Base-by-base conservation (phyloP, 2,329 filamentous ascomycete genomes). In the Camillea tinctor region DNA sequence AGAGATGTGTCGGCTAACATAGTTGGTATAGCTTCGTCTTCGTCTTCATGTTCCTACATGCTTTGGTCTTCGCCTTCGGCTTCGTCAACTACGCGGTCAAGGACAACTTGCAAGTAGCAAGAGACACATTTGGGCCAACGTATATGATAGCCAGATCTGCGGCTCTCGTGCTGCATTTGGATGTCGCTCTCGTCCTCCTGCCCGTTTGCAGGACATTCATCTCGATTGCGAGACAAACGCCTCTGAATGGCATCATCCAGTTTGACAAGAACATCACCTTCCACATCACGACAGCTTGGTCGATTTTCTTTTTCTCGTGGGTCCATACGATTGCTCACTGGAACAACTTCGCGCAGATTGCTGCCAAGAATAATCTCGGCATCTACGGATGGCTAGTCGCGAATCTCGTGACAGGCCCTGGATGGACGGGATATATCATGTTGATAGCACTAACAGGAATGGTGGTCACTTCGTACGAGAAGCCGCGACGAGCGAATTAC, bases 241-340 rank as follows among this genome's bases (percentile, higher is more conserved):
- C 91, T 7, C 81, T 95, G 59, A 93, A 94, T 74, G 90, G 91
- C 67, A 91, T 95, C 72, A 89, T 96, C 66, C 91, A 92, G 68
- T 93, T 95, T 75, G 90, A 93, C 79, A 93, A 93, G 81, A 93
- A 93, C 77, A 93, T 93, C 74, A 91, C 90, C 51, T 94, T 95
- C 77, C 91, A 95, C 79, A 94, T 92, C 77, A 87, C 84, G 54
- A 91, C 90, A 23, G 91, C 90, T 5, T 95, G 91, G 90, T 93
- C 91, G 22, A 93, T 96, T 69, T 88, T 95, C 66, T 92, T 94
- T 77, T 96, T 91, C 75, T 91, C 91, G 13, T 93, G 90, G 88
- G 84, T 94, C 1, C 92, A 95, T 77, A 93, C 90, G 19, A 86
- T 94, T 70, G 89, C 91, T 26, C 91, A 95, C 77, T 93, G 90